Base-by-base conservation (phyloP, 1,139 yeast genomes). In the Hansenula lynferdii region DNA sequence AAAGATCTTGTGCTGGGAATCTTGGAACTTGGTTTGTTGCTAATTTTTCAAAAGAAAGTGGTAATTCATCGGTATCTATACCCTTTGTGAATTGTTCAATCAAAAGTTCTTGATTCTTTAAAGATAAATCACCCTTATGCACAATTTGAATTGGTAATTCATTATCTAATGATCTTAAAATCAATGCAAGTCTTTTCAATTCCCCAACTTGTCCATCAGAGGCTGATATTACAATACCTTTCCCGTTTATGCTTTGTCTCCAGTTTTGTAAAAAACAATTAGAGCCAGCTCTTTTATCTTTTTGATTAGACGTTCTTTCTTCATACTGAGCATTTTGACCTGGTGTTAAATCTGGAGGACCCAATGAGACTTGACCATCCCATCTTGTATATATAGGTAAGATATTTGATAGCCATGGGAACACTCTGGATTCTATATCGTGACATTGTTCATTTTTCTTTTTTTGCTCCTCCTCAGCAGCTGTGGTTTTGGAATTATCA, bases 191-290 rank as follows among this genome's bases (percentile, higher is more conserved):
- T 38, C 64, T 67, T 15, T 66, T 62, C 23, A 75, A 55, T 40
- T 75, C 77, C 12, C 64, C 69, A 10, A 69, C 70, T 40, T 71
- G 71, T 1, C 49, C 45, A 48, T 75, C 70, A 8, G 66, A 60
- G n/a, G 75, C 70, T n/a, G 78, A 69, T 15, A 77, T 53, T 2
- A 75, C 82, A 27, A 75, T 63, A 6, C 78, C 78, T 47, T 58
- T 64, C 8, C 72, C 74, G 41, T 62, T 67, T 16, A 54, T 47
- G 2, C 48, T 22, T 31, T 61, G 56, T 38, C 62, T 60, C 43
- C 69, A 62, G 8, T 54, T 42, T 38, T 63, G 62, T 36, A 73
- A 53, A 49, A 72, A 70, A 43, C 77, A 68, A 10, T 52, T 40
- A 11, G 35, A n/a, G n/a, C n/a, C n/a, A 21, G 19, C 14, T 30